Evolutionary conservation across 2,329 filamentous ascomycete genomes (phyloP).

Genomic region (Emergomyces africanus): DNA sequence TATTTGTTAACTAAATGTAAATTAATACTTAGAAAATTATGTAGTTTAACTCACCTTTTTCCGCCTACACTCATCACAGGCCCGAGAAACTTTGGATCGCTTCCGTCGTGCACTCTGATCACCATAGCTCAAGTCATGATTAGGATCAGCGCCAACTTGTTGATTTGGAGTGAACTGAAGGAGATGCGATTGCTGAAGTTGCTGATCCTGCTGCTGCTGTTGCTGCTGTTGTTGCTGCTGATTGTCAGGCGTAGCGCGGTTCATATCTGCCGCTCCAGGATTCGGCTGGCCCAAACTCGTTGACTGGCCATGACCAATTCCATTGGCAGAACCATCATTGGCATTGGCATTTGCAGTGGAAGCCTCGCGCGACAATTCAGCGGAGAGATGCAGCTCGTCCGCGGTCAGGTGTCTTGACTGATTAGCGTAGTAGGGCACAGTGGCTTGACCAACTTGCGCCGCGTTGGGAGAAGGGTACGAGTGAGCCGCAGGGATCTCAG

Average conservation of each 20-base stretch:
- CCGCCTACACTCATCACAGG: constrained; percentile 77
- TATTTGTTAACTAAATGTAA: constrained; percentile 12
- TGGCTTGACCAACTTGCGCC: constrained; percentile 31
- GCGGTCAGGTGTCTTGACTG: constrained; percentile 28
- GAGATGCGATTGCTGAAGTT: constrained; percentile 23
- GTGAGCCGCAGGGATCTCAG: constrained; percentile 30
- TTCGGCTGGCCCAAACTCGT: constrained; percentile 29
- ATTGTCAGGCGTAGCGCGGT: constrained; percentile 25
- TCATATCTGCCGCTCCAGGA: constrained; percentile 23
- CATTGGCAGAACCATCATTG: constrained; percentile 25
- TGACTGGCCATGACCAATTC: constrained; percentile 26
- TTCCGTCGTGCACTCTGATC: constrained; percentile 58
- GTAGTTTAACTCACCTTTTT: constrained; percentile 49
- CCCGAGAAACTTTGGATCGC: constrained; percentile 73
- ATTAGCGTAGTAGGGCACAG: constrained; percentile 32
- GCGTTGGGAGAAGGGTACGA: constrained; percentile 34
- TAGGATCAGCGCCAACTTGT: constrained; percentile 33
- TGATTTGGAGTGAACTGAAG: constrained; percentile 32
- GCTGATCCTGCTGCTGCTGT: constrained; percentile 5
- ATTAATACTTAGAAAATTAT: constrained; percentile 8
- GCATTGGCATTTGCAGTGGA: constrained; percentile 33
- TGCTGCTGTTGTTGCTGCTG: constrained; percentile 14
- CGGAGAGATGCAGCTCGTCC: constrained; percentile 35
- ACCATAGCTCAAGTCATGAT: constrained; percentile 38
- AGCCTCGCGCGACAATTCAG: constrained; percentile 36